phyloP scores from a whole-genome alignment of 2,329 filamentous ascomycete genomes.

The Stachybotrys echinatus region DNA sequence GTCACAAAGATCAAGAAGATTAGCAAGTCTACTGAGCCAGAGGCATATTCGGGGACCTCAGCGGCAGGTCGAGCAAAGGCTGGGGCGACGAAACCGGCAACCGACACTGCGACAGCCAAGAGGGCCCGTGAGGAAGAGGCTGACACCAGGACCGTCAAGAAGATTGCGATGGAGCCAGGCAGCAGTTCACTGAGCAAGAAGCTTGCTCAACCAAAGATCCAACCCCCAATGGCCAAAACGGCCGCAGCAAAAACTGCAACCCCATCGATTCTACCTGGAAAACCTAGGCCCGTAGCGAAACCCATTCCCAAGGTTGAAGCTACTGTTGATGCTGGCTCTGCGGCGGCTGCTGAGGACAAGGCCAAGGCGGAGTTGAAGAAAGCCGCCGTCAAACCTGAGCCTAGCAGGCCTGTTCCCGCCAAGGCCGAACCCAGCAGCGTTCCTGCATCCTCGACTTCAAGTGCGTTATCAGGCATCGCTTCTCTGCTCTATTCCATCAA shows the following conservation, averaged over 20 bases:
- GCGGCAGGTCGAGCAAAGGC: constrained; percentile 31
- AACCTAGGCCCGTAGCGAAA: constrained; percentile 39
- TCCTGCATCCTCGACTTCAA: constrained; percentile 14
- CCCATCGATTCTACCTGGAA: constrained; percentile 41
- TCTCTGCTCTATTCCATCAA: constrained; percentile 48
- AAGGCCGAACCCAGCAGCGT: constrained; percentile 20
- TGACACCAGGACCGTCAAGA: constrained; percentile 34
- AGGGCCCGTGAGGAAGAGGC: constrained; percentile 33
- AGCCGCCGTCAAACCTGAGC: constrained; percentile 9
- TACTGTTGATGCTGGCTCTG: constrained; percentile 14
- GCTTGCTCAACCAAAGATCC: constrained; percentile 28
- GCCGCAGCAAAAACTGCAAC: constrained; percentile 22
- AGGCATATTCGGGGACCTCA: constrained; percentile 33
- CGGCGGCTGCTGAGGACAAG: constrained; percentile 22
- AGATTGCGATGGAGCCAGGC: constrained; percentile 34
- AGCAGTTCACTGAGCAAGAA: constrained; percentile 33
- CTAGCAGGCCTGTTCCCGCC: constrained; percentile 15
- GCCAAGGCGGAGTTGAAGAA: constrained; percentile 22
- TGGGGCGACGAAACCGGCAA: constrained; percentile 18
- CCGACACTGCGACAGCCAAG: constrained; percentile 25
- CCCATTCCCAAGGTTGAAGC: constrained; percentile 29
- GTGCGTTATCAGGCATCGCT: constrained; percentile 43
- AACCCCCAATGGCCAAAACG: constrained; percentile 21
- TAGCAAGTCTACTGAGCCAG: constrained; percentile 24
- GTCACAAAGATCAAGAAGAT: constrained; percentile 40